These are phyloP conservation scores for Suillus bovinus DNA, from an alignment of 768 basidiomycete genomes.

Conservation along the genomic window DNA sequence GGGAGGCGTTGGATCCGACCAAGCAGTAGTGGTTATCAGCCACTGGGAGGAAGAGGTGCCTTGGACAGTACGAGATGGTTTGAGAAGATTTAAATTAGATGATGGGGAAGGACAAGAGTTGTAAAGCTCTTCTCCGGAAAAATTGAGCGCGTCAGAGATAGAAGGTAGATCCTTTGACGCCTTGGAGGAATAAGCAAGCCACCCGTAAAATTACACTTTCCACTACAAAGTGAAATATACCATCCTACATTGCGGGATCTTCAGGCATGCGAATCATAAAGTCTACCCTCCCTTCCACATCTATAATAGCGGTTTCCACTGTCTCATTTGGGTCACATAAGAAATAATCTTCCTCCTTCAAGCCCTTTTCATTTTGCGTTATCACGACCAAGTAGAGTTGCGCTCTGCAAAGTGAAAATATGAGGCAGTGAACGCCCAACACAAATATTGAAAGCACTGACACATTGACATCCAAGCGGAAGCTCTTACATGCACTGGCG, in stretches of 20 bases:
- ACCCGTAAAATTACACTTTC: background rate
- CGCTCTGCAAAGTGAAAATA: slow-evolving; percentile 15
- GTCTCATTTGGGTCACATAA: slow-evolving; percentile 29
- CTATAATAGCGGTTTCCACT: slow-evolving; percentile 28
- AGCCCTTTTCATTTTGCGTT: slow-evolving; percentile 25
- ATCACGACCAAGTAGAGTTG: slow-evolving; percentile 26
- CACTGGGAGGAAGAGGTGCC: slow-evolving; percentile 94
- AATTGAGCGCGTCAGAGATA: background rate
- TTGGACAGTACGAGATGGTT: slow-evolving; percentile 61
- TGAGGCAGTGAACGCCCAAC: background rate
- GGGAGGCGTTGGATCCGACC: slow-evolving; percentile 50
- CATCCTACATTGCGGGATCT: background rate
- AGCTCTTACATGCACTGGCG: slow-evolving; percentile 30
- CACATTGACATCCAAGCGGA: slow-evolving; percentile 22
- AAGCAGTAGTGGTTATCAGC: slow-evolving; percentile 83
- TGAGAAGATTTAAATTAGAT: slow-evolving; percentile 41
- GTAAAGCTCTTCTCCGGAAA: slow-evolving; percentile 6
- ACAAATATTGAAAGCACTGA: slow-evolving; percentile 11
- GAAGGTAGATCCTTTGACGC: background rate
- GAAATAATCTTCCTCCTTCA: slow-evolving; percentile 28
- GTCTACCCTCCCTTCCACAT: background rate
- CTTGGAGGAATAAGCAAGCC: background rate
- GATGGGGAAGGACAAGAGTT: slow-evolving; percentile 30
- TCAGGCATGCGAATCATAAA: slow-evolving; percentile 6
- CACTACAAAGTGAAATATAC: background rate